Conservation (phyloP, 306 rosid species). For the Cucumis melo region DNA sequence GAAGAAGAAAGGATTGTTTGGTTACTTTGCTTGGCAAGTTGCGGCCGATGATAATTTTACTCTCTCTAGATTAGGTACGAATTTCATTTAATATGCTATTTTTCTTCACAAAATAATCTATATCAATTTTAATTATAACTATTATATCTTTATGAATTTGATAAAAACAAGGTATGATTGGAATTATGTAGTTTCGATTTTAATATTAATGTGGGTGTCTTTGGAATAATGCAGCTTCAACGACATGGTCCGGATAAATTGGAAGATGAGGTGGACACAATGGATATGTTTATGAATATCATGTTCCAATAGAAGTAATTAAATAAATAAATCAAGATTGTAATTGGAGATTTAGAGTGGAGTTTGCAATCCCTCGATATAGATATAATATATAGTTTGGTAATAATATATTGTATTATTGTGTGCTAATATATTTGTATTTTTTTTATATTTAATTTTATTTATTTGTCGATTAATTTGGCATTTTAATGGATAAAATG, state of each 20-base stretch:
- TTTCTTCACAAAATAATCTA: no score
- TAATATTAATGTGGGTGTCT: background rate
- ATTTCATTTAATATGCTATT: no score
- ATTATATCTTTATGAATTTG: background rate
- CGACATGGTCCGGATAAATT: background rate
- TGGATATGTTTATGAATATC: background rate
- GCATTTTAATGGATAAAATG: no score
- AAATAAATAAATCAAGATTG: background rate
- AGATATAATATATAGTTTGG: background rate
- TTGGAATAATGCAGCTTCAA: background rate
- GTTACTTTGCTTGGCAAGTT: slow-evolving; percentile 11
- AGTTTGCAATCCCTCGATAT: background rate
- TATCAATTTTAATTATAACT: no score
- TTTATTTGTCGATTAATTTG: no score
- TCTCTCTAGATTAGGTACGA: background rate
- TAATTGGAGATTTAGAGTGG: background rate
- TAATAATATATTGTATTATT: background rate
- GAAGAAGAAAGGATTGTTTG: background rate
- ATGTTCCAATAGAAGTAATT: background rate
- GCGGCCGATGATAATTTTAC: background rate
- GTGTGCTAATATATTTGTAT: no score
- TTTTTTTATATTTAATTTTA: no score
- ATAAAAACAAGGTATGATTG: background rate
- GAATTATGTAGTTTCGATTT: background rate
- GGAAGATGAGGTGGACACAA: background rate